A percentile compares a stretch with the other conserved stretches of the same genome.
Conservation (phyloP, 345 rosid species). For the Eucalyptus microcorys region DNA sequence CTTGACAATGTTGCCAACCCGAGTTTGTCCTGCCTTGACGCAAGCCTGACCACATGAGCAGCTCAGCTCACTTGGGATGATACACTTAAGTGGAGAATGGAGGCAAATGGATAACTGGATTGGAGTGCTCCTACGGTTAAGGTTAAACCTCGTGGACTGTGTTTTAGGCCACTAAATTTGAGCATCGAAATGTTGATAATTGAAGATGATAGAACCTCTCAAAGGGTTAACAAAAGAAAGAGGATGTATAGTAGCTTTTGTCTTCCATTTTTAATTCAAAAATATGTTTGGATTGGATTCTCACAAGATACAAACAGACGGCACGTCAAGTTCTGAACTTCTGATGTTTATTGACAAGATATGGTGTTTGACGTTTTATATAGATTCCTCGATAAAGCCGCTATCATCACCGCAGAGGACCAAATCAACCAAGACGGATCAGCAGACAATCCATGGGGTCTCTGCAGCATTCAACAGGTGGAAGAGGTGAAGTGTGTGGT, state of each 20-base stretch:
- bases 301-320: not conserved
- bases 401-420: slow-evolving; percentile 12
- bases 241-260: not conserved
- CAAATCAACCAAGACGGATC: slow-evolving; percentile 23
- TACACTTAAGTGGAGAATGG: not conserved
- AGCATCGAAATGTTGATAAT: not conserved
- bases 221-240: not conserved
- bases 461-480: slow-evolving; percentile 32
- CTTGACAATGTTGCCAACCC: not conserved
- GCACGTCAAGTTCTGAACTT: not conserved
- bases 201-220: not conserved
- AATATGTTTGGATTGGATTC: not conserved
- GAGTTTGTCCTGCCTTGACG: not conserved
- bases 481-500: slow-evolving; percentile 38
- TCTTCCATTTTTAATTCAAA: not conserved
- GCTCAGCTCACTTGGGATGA: not conserved
- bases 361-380: not conserved
- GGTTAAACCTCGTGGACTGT: not conserved
- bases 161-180: not conserved
- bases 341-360: not conserved
- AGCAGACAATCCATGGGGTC: slow-evolving; percentile 24
- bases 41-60: not conserved
- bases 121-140: not conserved
- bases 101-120: not conserved
- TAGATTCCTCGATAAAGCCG: slow-evolving; percentile 31